Evolutionary conservation across 2,329 filamentous ascomycete genomes (phyloP).

Genomic region (Hirsutella thompsonii): DNA sequence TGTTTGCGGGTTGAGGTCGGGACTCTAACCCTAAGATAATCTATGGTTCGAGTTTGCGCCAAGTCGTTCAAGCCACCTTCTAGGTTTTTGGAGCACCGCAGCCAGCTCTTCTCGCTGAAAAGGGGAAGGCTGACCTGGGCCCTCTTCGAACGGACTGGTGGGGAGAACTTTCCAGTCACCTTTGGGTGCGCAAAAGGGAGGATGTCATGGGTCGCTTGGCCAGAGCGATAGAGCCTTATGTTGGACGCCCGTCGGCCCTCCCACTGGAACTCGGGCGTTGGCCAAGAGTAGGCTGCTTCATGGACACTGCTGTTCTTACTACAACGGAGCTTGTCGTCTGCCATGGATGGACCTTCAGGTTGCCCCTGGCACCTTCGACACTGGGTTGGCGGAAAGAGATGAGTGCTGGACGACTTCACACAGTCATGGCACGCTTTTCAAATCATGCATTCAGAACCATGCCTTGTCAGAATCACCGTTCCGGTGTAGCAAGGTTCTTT

Average conservation of each 20-base stretch:
- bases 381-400: slow-evolving; percentile 14
- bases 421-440: slow-evolving; percentile 31
- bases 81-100: slow-evolving; percentile 32
- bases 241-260: slow-evolving; percentile 64
- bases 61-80: slow-evolving; percentile 57
- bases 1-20: slow-evolving; percentile 49
- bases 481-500: slow-evolving; percentile 22
- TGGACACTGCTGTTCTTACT: slow-evolving; percentile 16
- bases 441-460: slow-evolving; percentile 11
- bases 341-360: slow-evolving; percentile 6
- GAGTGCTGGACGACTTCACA: slow-evolving; percentile 34
- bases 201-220: slow-evolving; percentile 60
- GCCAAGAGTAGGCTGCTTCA: slow-evolving; percentile 27
- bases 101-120: slow-evolving; percentile 33
- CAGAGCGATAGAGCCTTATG: slow-evolving; percentile 51
- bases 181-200: slow-evolving; percentile 39
- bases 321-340: slow-evolving; percentile 9
- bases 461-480: slow-evolving; percentile 32
- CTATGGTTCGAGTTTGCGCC: slow-evolving; percentile 65
- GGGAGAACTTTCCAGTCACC: slow-evolving; percentile 45
- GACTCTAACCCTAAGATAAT: slow-evolving; percentile 94
- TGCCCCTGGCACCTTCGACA: slow-evolving; percentile 8
- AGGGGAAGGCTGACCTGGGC: slow-evolving; percentile 24
- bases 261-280: slow-evolving; percentile 50
- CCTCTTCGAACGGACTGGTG: slow-evolving; percentile 31